Evolutionary conservation across 768 basidiomycete genomes (phyloP), one percentile per base, ranked within the genome.

Genomic region (Suillus weaverae): DNA sequence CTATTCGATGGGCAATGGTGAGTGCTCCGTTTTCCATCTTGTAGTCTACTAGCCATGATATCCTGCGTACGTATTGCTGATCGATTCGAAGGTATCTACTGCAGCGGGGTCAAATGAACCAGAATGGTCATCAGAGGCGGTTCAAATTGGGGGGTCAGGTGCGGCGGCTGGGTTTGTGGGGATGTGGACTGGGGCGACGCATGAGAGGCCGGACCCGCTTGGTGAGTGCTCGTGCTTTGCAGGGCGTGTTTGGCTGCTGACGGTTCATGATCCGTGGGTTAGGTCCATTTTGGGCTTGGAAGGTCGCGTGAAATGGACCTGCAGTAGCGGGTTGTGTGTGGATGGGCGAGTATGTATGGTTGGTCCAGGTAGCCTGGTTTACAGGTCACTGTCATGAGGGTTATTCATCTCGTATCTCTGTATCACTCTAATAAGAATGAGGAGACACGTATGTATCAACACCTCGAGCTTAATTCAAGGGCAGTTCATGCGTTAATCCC

Each of bases 121-220:
- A 0, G 81, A 85, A 66, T 88, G 86, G 86, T 73, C 76, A 2
- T 82, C 79, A 14, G 86, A 88, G 65, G 84, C 80, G n/a, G 74
- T 88, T 0, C 86, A 88, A 65, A 71, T 87, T 13, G 87, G 87
- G 14, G 81, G 81, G 2, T 73, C 84, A 18, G 85, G 84, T 7
- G 84, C 84, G n/a, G 81, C 80, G 0, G 70, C 79, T 26, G 87
- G 87, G 10, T 71, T 85, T 2, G 74, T 88, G 2, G 86, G 86
- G 9, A 69, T 81, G 75, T 87, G 85, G 85, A 86, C 86, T 0
- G 83, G 84, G 9, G 81, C 81, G 16, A 70, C 70, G 20, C 85
- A 86, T 66, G 81, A 82, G 65, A 63, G 64, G 5, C 72, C 71
- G 6, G 82, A 82, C 68, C 83, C 82, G 2, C 67, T 84, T 2